Conservation (phyloP, 345 rosid genomes). For the Reutealis trisperma region DNA sequence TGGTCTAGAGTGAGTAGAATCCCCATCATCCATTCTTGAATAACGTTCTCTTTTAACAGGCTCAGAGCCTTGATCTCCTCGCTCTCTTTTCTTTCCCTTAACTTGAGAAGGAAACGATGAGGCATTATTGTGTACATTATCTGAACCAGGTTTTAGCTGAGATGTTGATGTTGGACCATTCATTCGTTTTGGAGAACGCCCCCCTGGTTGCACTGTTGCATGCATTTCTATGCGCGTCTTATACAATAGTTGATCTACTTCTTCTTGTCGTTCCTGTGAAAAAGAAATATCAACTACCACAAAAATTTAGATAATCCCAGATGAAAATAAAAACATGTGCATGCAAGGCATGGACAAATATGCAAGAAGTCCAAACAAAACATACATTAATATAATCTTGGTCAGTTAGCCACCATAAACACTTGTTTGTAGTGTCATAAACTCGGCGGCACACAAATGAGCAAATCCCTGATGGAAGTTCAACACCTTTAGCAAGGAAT, state of each 20-base stretch:
- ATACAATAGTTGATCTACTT: slow-evolving; percentile 70
- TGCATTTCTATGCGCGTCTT: slow-evolving; percentile 78
- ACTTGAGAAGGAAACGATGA: slow-evolving; percentile 62
- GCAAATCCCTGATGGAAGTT: slow-evolving; percentile 71
- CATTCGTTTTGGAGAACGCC: slow-evolving; percentile 73
- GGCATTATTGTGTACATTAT: slow-evolving; percentile 57
- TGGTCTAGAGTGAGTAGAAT: slow-evolving; percentile 48
- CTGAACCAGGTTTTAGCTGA: slow-evolving; percentile 70
- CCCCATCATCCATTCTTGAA: slow-evolving; percentile 59
- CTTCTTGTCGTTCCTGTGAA: slow-evolving; percentile 56
- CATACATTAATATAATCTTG: slow-evolving; percentile 83
- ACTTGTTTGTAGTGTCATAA: slow-evolving; percentile 65
- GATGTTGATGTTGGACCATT: slow-evolving; percentile 77
- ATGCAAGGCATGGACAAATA: background rate
- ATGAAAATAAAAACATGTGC: too few species aligned
- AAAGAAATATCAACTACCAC: background rate
- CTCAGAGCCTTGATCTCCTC: slow-evolving; percentile 70
- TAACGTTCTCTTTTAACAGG: slow-evolving; percentile 64
- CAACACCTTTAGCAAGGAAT: slow-evolving; percentile 78
- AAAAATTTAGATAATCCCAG: background rate
- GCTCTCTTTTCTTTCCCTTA: slow-evolving; percentile 93
- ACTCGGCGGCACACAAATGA: slow-evolving; percentile 87
- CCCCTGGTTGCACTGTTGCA: slow-evolving; percentile 69
- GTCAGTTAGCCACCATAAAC: slow-evolving; percentile 97
- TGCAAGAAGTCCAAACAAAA: slow-evolving; percentile 9